Conservation (phyloP, 2,329 filamentous ascomycete genomes). For the Sordariomycetes sp. region DNA sequence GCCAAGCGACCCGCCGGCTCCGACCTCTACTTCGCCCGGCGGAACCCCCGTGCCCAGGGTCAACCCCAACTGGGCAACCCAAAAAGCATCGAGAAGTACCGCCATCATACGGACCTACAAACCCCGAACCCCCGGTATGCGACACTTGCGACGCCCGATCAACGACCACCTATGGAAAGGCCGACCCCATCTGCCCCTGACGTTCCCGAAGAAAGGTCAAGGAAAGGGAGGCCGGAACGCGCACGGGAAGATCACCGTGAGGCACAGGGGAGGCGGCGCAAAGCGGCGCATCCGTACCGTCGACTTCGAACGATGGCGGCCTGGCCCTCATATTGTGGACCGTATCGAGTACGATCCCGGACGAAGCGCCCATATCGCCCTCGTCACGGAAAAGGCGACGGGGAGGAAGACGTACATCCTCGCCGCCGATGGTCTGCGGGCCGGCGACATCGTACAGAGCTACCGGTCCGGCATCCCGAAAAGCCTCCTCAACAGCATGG, state of each 20-base stretch:
- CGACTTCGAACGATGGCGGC: slow-evolving; percentile 70
- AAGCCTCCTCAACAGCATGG: slow-evolving; percentile 83
- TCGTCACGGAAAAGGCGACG: slow-evolving; percentile 66
- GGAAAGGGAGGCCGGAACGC: slow-evolving; percentile 88
- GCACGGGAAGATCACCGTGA: slow-evolving; percentile 72
- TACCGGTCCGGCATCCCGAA: slow-evolving; percentile 83
- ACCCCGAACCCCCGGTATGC: slow-evolving; percentile 82
- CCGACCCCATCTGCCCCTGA: slow-evolving; percentile 69
- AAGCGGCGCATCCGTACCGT: slow-evolving; percentile 87
- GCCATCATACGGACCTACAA: slow-evolving; percentile 72
- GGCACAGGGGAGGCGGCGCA: slow-evolving; percentile 84
- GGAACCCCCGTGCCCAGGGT: neutral
- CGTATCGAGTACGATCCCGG: slow-evolving; percentile 95
- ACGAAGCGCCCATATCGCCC: slow-evolving; percentile 83
- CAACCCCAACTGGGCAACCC: neutral
- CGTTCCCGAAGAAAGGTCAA: slow-evolving; percentile 86
- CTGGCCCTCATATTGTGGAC: slow-evolving; percentile 81
- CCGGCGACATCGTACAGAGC: slow-evolving; percentile 85
- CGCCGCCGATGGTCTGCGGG: slow-evolving; percentile 87
- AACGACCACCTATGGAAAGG: slow-evolving; percentile 98
- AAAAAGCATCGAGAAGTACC: slow-evolving; percentile 12
- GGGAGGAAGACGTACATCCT: slow-evolving; percentile 80
- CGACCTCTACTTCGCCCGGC: neutral
- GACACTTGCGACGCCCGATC: slow-evolving; percentile 83
- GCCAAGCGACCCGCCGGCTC: neutral